A percentile compares a stretch with the other conserved stretches of the same genome.
phyloP scores from a whole-genome alignment of 2,329 filamentous ascomycete genomes.

The Botrytis porri region DNA sequence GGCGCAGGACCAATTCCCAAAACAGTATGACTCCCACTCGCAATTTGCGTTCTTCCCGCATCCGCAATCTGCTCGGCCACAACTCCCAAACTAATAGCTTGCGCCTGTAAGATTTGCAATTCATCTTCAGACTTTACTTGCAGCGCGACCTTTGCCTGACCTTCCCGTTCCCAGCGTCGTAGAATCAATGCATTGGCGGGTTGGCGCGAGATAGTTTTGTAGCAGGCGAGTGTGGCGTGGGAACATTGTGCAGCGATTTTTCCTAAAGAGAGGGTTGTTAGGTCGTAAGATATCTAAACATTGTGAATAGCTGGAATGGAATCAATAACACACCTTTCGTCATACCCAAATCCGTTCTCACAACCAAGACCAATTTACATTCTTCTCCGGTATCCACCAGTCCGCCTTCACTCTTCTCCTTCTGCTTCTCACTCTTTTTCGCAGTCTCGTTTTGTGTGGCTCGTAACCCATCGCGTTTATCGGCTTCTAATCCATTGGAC shows the following conservation, averaged over 20 bases:
- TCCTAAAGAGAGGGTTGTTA: conserved; percentile 51
- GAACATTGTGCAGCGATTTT: conserved; percentile 96
- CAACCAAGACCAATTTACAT: conserved; percentile 90
- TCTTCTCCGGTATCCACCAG: conserved; percentile 61
- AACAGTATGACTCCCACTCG: conserved; percentile 86
- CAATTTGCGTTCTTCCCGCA: conserved; percentile 96
- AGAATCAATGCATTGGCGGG: conserved; percentile 61
- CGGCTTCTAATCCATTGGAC: conserved; percentile 59
- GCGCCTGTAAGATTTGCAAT: conserved; percentile 67
- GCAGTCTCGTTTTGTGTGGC: conserved; percentile 33
- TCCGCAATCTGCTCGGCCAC: conserved; percentile 90
- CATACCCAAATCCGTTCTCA: conserved; percentile 94
- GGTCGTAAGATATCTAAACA: background rate
- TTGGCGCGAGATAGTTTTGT: conserved; percentile 71
- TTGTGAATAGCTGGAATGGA: conserved; percentile 14
- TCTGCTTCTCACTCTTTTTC: conserved; percentile 46
- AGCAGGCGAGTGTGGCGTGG: conserved; percentile 96
- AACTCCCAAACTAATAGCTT: conserved; percentile 78
- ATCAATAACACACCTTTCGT: conserved; percentile 69
- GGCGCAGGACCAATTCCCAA: conserved; percentile 80
- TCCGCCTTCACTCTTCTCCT: conserved; percentile 24
- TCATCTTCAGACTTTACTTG: conserved; percentile 87
- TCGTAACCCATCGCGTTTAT: conserved; percentile 55
- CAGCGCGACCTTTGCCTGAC: conserved; percentile 91
- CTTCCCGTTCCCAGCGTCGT: conserved; percentile 77